Conservation (phyloP, 805 yeast species). For the Nakazawaea ambrosiae region DNA sequence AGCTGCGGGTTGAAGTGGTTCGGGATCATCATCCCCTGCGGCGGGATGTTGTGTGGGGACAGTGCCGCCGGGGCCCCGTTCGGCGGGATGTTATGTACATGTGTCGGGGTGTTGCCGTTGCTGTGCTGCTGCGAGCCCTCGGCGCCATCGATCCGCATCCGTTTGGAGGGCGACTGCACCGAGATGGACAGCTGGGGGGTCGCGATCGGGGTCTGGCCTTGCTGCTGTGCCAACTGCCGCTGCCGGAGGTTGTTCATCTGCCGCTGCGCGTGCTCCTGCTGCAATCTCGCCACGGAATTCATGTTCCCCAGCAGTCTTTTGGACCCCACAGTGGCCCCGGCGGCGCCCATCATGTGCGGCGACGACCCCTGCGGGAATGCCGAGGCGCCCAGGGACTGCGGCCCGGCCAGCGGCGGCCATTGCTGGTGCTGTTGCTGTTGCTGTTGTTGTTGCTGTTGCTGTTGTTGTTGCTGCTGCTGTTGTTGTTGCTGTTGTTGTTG, state of each 20-base stretch:
- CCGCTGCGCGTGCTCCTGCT: slow-evolving; percentile 15
- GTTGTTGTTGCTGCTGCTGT: slow-evolving; percentile 11
- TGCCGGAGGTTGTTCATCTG: slow-evolving; percentile 35
- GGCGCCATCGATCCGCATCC: slow-evolving; percentile 16
- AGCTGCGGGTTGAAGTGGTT: slow-evolving; percentile 23
- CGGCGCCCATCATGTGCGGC: slow-evolving; percentile 15
- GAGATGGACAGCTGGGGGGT: slow-evolving; percentile 5
- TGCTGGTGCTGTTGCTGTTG: slow-evolving; percentile 10
- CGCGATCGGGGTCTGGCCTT: slow-evolving; percentile 8
- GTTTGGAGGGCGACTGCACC: slow-evolving; percentile 17
- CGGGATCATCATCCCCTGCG: slow-evolving; percentile 23
- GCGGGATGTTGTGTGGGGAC: slow-evolving; percentile 12
- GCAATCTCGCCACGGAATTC: slow-evolving; percentile 9
- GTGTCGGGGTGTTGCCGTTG: slow-evolving; percentile 14
- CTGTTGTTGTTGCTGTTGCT: slow-evolving; percentile 9
- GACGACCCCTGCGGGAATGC: slow-evolving; percentile 14
- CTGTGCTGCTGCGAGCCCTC: slow-evolving; percentile 12
- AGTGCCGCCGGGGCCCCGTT: slow-evolving; percentile 7
- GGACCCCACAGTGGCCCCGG: slow-evolving; percentile 18
- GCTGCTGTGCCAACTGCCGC: slow-evolving; percentile 25
- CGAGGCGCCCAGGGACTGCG: slow-evolving; percentile 24
- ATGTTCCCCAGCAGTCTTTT: slow-evolving; percentile 16
- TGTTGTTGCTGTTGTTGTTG: slow-evolving; percentile 16
- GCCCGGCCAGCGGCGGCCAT: slow-evolving; percentile 19
- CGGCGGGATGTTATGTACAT: slow-evolving; percentile 12